These are phyloP conservation scores for Omphalotus olearius DNA, from an alignment of 1,284 basidiomycete genomes.

Conservation along the genomic window DNA sequence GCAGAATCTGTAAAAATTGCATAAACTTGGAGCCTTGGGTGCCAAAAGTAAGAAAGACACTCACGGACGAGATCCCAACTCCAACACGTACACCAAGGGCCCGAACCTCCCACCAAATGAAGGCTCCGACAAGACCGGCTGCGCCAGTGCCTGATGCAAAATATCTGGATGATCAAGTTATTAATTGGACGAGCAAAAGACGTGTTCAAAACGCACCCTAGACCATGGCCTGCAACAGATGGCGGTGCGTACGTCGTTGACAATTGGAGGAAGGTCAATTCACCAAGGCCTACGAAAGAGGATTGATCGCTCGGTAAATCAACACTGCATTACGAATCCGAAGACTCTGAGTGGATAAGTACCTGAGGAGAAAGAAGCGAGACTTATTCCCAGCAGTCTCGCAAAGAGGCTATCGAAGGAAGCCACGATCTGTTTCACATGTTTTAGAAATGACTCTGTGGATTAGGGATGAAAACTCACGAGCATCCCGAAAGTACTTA, in stretches of 20 bases:
- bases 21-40: background rate
- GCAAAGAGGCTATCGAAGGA: constrained; percentile 64
- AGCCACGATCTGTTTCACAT: constrained; percentile 69
- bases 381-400: constrained; percentile 80
- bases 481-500: constrained; percentile 80
- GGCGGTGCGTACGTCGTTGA: constrained; percentile 80
- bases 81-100: constrained; percentile 82
- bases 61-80: constrained; percentile 75
- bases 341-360: background rate
- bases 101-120: constrained; percentile 92
- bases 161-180: constrained; percentile 42
- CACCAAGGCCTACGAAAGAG: constrained; percentile 69
- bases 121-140: constrained; percentile 90
- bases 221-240: constrained; percentile 63
- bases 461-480: constrained; percentile 34
- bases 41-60: constrained; percentile 22
- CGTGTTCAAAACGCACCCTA: constrained; percentile 46
- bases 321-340: background rate
- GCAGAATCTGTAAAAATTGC: constrained; percentile 55
- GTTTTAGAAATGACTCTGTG: background rate
- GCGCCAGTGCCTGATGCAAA: constrained; percentile 93
- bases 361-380: constrained; percentile 92
- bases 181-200: background rate
- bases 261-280: constrained; percentile 92
- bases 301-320: background rate